Base-by-base conservation (phyloP, 2,329 filamentous ascomycete species). In the Samsoniella hepiali region DNA sequence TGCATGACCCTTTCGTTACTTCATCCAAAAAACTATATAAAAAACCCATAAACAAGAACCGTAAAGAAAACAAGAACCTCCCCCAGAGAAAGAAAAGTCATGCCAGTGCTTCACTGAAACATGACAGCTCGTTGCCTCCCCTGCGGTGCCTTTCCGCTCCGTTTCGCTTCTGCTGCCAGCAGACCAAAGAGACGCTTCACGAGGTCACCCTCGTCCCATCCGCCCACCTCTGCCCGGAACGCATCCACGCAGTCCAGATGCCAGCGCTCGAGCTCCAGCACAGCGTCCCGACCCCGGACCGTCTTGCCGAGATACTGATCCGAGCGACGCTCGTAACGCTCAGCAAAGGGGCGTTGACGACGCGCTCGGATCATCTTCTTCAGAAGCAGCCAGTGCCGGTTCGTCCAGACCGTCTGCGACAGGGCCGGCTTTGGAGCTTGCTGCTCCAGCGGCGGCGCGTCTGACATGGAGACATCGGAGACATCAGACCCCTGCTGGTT, bases 231-330 rank as follows among this genome's bases (percentile, higher is more conserved):
- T 13, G 69, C 69, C 63, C 73, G 74, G 68, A 86, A 87, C 3
- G 80, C 83, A 64, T 85, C 81, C 31, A 86, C 78, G 61, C 85
- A 78, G 64, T 87, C 84, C 22, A 86, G 72, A 64, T 87, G 84
- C 84, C 84, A 86, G 63, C 75, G 70, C 71, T 85, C 78, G 22
- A 87, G 74, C 29, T 74, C 65, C 74, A 87, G 75, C 5, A 73
- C 71, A 69, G 79, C 75, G 53, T 78, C 81, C 42, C 81, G 78
- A 34, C 80, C 78, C 31, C 72, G 70, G 63, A 86, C 79, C 32
- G 75, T 76, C 69, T 80, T 82, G 63, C 83, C 82, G 2, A 84
- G 73, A 38, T 82, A 76, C 49, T 71, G 69, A 49, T 72, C 70
- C 1, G 74, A 71, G 17, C 68, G 67, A 10, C 69, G 72, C 55